Conservation (phyloP, 257 asterid genomes). For the Leonotis leonurus region DNA sequence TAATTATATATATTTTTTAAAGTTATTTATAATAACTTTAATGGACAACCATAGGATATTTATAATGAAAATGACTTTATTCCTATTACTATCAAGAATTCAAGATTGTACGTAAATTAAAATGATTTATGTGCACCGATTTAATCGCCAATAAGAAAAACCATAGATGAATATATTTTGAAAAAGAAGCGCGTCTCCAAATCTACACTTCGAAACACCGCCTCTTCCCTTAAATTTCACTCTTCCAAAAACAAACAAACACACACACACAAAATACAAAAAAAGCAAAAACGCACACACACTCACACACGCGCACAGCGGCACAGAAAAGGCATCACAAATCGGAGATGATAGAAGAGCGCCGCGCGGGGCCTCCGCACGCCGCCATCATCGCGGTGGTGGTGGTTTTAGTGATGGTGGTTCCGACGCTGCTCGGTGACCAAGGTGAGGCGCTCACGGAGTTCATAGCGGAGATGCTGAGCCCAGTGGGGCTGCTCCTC, state of each 20-base stretch:
- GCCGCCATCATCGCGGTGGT: constrained; percentile 63
- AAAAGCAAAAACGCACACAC: background rate
- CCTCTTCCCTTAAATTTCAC: background rate
- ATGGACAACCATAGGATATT: too few relatives aligned
- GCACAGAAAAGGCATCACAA: background rate
- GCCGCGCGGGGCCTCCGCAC: constrained; percentile 75
- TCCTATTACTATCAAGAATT: background rate
- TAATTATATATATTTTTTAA: too few relatives aligned
- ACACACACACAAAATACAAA: background rate
- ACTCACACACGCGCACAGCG: background rate
- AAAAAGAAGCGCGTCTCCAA: constrained; percentile 19
- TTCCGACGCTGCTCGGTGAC: constrained; percentile 65
- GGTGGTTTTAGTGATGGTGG: constrained; percentile 48
- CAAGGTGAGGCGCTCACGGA: constrained; percentile 79
- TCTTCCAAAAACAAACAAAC: background rate
- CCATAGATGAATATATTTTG: background rate
- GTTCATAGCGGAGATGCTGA: constrained; percentile 68
- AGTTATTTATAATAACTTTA: too few relatives aligned
- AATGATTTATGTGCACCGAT: too few relatives aligned
- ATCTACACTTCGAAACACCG: background rate
- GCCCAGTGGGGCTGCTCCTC: constrained; percentile 70
- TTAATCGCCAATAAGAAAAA: background rate
- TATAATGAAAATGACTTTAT: too few relatives aligned
- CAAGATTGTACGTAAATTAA: too few relatives aligned
- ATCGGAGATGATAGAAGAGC: constrained; percentile 58